Evolutionary conservation across 352 stramenopile genomes (phyloP).

Genomic region (Globisporangium uncinulatum): DNA sequence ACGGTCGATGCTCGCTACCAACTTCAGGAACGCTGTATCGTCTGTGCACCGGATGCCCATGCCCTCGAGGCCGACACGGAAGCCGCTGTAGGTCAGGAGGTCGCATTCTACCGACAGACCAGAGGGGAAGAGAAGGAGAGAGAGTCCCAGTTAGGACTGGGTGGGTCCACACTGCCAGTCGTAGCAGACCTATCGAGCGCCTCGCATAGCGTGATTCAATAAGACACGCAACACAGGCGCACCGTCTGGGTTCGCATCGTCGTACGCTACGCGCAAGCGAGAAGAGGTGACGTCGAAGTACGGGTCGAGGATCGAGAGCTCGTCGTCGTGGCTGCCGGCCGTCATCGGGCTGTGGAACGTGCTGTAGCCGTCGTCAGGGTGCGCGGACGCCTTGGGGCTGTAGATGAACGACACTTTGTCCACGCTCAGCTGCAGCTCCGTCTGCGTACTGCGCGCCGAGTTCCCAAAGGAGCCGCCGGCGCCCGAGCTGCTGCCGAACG

Average conservation of each 20-base stretch:
- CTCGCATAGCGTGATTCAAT: no score
- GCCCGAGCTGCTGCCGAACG: constrained; percentile 7
- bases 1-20: constrained; percentile 65
- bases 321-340: constrained; percentile 41
- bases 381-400: constrained; percentile 39
- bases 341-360: constrained; percentile 39
- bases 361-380: constrained; percentile 28
- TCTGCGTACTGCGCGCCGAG: constrained; percentile 19
- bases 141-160: no score
- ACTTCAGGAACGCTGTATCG: constrained; percentile 61
- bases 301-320: constrained; percentile 79
- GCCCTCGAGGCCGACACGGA: constrained; percentile 50
- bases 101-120: no score
- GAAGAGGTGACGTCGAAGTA: constrained; percentile 85
- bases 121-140: no score
- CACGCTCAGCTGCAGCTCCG: constrained; percentile 66
- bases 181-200: no score
- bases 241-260: constrained; percentile 53
- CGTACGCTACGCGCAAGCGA: constrained; percentile 59
- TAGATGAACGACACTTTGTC: constrained; percentile 83
- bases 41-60: constrained; percentile 72
- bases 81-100: constrained; percentile 47
- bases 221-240: neutral
- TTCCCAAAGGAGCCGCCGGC: constrained; percentile 5
- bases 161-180: neutral